Conservation (phyloP, 345 rosid species). For the Nasturtium officinale region DNA sequence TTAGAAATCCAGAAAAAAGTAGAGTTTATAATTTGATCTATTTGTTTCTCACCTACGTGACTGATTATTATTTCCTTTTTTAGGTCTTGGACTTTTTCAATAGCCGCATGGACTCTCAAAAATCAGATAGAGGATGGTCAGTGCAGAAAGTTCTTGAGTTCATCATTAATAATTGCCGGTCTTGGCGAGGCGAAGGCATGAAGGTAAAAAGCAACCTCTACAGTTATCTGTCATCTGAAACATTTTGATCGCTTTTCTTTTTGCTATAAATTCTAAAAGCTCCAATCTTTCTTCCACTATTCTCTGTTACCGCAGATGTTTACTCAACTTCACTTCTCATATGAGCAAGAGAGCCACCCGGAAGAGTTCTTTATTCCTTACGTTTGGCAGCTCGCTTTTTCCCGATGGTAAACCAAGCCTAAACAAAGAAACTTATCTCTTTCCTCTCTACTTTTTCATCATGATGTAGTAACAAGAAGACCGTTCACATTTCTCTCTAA, state of each 20-base stretch:
- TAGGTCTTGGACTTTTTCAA: constrained; percentile 95
- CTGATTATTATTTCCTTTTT: constrained; percentile 12
- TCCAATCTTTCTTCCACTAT: background rate
- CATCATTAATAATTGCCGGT: constrained; percentile 74
- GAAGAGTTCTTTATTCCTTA: constrained; percentile 98
- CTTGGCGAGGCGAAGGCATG: constrained; percentile 97
- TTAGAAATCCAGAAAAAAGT: background rate
- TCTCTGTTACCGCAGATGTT: constrained; percentile 64
- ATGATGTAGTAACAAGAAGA: constrained; percentile 5
- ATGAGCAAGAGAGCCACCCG: constrained; percentile 97
- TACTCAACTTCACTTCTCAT: constrained; percentile 91
- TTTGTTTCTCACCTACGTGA: constrained; percentile 10
- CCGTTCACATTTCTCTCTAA: background rate
- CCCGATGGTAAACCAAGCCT: constrained; percentile 58
- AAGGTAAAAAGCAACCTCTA: constrained; percentile 55
- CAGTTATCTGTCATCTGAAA: background rate
- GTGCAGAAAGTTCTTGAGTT: constrained; percentile 88
- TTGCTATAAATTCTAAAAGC: background rate
- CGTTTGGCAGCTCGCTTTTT: constrained; percentile 77
- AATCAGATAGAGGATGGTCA: constrained; percentile 88
- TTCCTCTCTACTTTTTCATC: constrained; percentile 11
- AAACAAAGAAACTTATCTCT: background rate
- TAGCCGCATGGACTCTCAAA: constrained; percentile 84
- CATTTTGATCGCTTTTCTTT: background rate
- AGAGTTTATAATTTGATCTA: constrained; percentile 14